phyloP scores from a whole-genome alignment of 768 basidiomycete species.

The Podaxis sp. region DNA sequence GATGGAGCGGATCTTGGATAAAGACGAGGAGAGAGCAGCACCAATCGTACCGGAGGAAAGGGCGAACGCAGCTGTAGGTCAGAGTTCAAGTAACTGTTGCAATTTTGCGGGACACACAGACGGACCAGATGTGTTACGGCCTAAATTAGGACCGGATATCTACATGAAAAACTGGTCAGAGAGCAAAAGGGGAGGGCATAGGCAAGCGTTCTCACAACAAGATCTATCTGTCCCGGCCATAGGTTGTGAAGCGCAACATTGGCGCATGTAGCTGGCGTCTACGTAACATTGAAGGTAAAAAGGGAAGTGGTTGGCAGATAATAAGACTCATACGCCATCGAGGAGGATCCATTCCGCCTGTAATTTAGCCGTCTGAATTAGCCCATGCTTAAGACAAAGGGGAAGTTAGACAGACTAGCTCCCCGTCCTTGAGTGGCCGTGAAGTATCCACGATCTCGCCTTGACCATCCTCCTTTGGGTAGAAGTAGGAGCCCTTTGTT shows the following conservation, averaged over 20 bases:
- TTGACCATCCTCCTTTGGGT: slow-evolving; percentile 65
- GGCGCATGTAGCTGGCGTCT: slow-evolving; percentile 91
- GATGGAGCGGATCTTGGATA: slow-evolving; percentile 72
- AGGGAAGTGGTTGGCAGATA: not conserved
- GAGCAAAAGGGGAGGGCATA: not conserved
- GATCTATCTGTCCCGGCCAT: slow-evolving; percentile 81
- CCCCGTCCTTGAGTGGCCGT: slow-evolving; percentile 71
- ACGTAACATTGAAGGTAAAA: slow-evolving; percentile 13
- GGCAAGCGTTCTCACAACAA: slow-evolving; percentile 58
- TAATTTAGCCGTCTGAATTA: not conserved
- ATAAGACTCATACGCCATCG: slow-evolving; percentile 59
- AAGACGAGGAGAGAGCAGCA: slow-evolving; percentile 79
- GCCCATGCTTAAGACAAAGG: not conserved
- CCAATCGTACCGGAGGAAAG: slow-evolving; percentile 93
- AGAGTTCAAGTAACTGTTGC: slow-evolving; percentile 11
- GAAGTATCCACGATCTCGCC: slow-evolving; percentile 67
- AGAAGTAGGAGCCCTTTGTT: slow-evolving; percentile 72
- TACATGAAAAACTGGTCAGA: slow-evolving; percentile 25
- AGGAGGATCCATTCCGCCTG: slow-evolving; percentile 88
- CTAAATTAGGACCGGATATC: slow-evolving; percentile 87
- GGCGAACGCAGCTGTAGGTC: slow-evolving; percentile 69
- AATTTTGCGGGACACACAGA: slow-evolving; percentile 12
- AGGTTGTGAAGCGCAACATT: slow-evolving; percentile 91
- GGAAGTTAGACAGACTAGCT: slow-evolving; percentile 46
- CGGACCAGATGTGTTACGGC: slow-evolving; percentile 80